Evolutionary conservation across 805 yeast genomes (phyloP), one percentile per base, ranked within the genome.

Genomic region (Candida ulmi): DNA sequence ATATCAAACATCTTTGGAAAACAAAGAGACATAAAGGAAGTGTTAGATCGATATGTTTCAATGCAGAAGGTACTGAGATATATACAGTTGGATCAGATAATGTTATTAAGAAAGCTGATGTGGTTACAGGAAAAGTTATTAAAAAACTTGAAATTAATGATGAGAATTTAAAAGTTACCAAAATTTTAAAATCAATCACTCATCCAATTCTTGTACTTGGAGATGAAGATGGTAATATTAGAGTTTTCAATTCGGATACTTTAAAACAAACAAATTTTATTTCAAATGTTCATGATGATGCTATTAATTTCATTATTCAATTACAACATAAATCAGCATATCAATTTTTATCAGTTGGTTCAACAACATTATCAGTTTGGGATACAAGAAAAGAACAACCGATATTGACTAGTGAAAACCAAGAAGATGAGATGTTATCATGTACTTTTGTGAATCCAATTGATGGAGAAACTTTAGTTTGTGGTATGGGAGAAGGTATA

Each of bases 401-500:
- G 2, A 59, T 82, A 2, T 62, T 74, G 3, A 72, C 72, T 30
- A 80, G 90, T 28, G 98, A 90, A 46, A 90, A 88, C 56, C 99
- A 91, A 63, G 96, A 84, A 49, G 98, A 91, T 54, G 99, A 91
- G 56, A 63, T 91, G n/a, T 62, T 91, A 32, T 71, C 88, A 40
- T 82, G 87, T 51, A 66, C 85, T 29, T 78, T 80, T 63, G 73
- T 80, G 2, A 85, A 82, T 45, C 74, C 74, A 2, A 72, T 78
- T 12, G 73, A 71, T 35, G 85, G 80, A 39, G 80, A 77, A 16
- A 71, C 77, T 1, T 72, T 80, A 4, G 74, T 83, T 4, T 88
- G 90, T 50, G 91, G 96, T 33, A 88, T 88, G 83, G 88, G 95
- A 13, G 93, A 83, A 54, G 98, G 98, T 4, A 75, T 87, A 12